Evolutionary conservation across 331 rosid species (phyloP).

Genomic region (Pyrus hybrid): DNA sequence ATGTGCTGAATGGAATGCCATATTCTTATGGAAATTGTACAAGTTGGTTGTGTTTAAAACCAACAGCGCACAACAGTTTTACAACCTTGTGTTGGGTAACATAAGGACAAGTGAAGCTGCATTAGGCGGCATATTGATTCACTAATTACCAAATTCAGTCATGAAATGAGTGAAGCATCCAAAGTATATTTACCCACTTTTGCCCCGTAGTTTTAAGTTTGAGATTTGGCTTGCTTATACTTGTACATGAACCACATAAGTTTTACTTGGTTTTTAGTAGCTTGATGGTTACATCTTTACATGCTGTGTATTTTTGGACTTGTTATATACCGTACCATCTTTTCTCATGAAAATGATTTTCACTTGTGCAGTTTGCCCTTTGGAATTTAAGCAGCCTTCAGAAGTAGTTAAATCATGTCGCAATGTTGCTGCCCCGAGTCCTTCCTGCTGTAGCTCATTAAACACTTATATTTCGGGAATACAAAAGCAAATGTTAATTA

Average conservation of each 20-base stretch:
- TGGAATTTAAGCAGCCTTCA: constrained; percentile 71
- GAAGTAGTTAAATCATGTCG: constrained; percentile 75
- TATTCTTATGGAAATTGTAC: neutral
- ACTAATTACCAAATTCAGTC: neutral
- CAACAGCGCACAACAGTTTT: neutral
- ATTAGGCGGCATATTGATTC: neutral
- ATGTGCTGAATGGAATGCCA: too few relatives aligned
- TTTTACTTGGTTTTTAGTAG: neutral
- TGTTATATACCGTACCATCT: neutral
- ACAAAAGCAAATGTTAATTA: constrained; percentile 92
- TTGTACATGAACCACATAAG: neutral
- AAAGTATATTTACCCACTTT: neutral
- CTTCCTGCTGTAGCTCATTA: constrained; percentile 91
- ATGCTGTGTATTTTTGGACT: neutral
- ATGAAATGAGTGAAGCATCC: neutral
- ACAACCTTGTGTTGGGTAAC: neutral
- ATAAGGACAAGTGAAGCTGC: neutral
- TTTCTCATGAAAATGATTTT: constrained; percentile 11
- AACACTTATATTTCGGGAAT: constrained; percentile 69
- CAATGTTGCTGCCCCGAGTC: constrained; percentile 83
- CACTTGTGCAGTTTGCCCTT: constrained; percentile 80
- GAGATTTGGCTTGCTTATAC: neutral
- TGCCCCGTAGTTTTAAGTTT: neutral
- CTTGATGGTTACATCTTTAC: neutral
- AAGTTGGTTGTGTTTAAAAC: neutral